These are phyloP conservation scores for Lentinula sp. DNA, from an alignment of 768 basidiomycete species.

Conservation along the genomic window DNA sequence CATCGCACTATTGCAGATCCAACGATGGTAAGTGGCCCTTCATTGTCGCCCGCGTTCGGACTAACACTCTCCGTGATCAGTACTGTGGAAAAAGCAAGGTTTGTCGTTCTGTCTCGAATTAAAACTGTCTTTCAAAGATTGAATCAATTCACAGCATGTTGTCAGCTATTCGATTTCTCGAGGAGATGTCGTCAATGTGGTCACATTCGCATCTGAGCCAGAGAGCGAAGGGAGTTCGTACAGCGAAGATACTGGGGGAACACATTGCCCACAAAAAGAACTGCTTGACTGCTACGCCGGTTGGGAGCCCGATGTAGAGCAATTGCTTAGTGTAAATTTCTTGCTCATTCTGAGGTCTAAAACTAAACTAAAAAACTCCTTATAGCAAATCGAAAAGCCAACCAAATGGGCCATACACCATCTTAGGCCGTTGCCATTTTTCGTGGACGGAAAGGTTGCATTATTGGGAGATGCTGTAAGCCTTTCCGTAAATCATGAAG, in stretches of 20 bases:
- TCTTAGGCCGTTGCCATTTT: slow-evolving; percentile 28
- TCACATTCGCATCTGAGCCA: slow-evolving; percentile 32
- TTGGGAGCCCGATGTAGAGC: slow-evolving; percentile 27
- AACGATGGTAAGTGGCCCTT: slow-evolving; percentile 31
- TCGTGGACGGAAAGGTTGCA: slow-evolving; percentile 28
- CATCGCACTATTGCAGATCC: slow-evolving; percentile 30
- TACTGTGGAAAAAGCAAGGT: slow-evolving; percentile 45
- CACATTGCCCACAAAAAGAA: slow-evolving; percentile 23
- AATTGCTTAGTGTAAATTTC: slow-evolving; percentile 19
- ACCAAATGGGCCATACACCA: slow-evolving; percentile 33
- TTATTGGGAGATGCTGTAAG: slow-evolving; percentile 39
- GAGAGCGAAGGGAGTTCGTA: slow-evolving; percentile 22
- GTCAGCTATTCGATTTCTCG: slow-evolving; percentile 42
- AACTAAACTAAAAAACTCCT: not conserved
- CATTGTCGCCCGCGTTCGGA: not conserved
- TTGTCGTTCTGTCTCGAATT: not conserved
- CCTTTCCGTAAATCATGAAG: not conserved
- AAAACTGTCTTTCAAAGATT: not conserved
- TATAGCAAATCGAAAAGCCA: slow-evolving; percentile 23
- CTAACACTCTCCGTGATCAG: slow-evolving; percentile 16
- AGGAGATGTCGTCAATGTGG: slow-evolving; percentile 38
- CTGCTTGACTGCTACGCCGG: slow-evolving; percentile 23
- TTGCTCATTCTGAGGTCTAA: not conserved
- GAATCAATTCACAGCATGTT: slow-evolving; percentile 27
- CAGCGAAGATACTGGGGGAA: slow-evolving; percentile 23